phyloP scores from a whole-genome alignment of 768 basidiomycete species.

The Mycena floridula region DNA sequence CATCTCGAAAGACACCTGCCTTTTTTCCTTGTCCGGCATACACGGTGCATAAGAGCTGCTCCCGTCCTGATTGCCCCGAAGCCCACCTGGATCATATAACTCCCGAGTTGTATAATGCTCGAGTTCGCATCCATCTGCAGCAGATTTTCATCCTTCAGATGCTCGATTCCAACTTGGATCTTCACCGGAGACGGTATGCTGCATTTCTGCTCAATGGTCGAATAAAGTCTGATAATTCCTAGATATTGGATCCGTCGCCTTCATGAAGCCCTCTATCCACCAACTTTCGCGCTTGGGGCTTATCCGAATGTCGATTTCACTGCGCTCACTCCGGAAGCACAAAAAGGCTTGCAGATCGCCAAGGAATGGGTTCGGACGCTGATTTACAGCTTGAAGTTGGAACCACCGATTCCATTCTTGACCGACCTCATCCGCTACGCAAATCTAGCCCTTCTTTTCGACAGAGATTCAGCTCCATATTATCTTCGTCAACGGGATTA shows the following conservation, averaged over 20 bases:
- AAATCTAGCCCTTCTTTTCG: constrained; percentile 31
- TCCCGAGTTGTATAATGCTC: constrained; percentile 30
- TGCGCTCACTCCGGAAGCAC: constrained; percentile 30
- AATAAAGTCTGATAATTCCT: neutral
- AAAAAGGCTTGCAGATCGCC: constrained; percentile 27
- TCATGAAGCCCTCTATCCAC: constrained; percentile 45
- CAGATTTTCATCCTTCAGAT: constrained; percentile 43
- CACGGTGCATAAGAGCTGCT: constrained; percentile 26
- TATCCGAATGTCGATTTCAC: constrained; percentile 24
- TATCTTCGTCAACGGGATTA: constrained; percentile 30
- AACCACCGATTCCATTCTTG: constrained; percentile 24
- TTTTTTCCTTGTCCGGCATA: constrained; percentile 35
- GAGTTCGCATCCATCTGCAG: constrained; percentile 38
- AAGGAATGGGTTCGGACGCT: constrained; percentile 40
- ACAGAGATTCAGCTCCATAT: constrained; percentile 22
- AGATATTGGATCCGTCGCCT: constrained; percentile 43
- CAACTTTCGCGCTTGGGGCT: constrained; percentile 40
- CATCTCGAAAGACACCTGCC: constrained; percentile 20
- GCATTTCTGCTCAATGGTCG: neutral
- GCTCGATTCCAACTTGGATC: constrained; percentile 3
- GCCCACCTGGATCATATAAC: constrained; percentile 22
- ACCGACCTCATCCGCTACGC: constrained; percentile 31
- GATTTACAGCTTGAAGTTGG: constrained; percentile 26
- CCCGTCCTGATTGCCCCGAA: constrained; percentile 24
- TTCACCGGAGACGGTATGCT: neutral